Percentiles rank a stretch among this genome's conserved stretches.
These are phyloP conservation scores for Pseudogymnoascus sp. DNA, from an alignment of 2,329 filamentous ascomycete species.

Conservation along the genomic window DNA sequence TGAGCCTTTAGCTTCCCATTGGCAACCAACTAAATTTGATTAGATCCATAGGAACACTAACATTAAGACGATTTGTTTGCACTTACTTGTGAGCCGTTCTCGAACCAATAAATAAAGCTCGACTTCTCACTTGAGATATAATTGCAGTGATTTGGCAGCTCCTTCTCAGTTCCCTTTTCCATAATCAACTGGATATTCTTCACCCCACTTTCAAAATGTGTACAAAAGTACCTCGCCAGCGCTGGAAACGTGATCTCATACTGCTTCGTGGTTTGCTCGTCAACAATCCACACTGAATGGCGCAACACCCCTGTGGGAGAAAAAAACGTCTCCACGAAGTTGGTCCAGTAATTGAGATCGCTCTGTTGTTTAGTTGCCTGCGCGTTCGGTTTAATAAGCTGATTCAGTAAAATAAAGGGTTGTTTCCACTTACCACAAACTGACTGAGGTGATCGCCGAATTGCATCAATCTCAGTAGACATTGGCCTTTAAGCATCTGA, in stretches of 20 bases:
- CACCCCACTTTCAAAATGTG: slow-evolving; percentile 80
- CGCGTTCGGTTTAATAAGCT: slow-evolving; percentile 15
- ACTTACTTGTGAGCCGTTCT: slow-evolving; percentile 71
- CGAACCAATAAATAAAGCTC: slow-evolving; percentile 83
- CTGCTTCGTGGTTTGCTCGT: slow-evolving; percentile 59
- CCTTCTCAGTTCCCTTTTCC: slow-evolving; percentile 54
- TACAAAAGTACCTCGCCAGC: slow-evolving; percentile 80
- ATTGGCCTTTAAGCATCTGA: slow-evolving; percentile 42
- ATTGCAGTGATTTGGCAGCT: slow-evolving; percentile 54
- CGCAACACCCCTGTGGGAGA: slow-evolving; percentile 68
- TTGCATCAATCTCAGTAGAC: slow-evolving; percentile 50
- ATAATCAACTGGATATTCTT: slow-evolving; percentile 78
- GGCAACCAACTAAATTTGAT: slow-evolving; percentile 55
- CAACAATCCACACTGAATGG: slow-evolving; percentile 54
- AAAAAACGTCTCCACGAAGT: slow-evolving; percentile 76
- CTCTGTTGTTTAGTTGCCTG: slow-evolving; percentile 52
- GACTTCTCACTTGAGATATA: slow-evolving; percentile 69
- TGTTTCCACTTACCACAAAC: slow-evolving; percentile 39
- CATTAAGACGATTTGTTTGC: background rate
- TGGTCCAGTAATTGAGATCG: slow-evolving; percentile 68
- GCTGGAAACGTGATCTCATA: slow-evolving; percentile 80
- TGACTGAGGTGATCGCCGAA: slow-evolving; percentile 55
- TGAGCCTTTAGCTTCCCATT: slow-evolving; percentile 69
- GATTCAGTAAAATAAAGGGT: slow-evolving; percentile 19
- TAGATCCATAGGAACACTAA: slow-evolving; percentile 17